Evolutionary conservation across 1,139 yeast genomes (phyloP), one percentile per base, ranked within the genome.

Genomic region (Lodderomyces elongisporus): DNA sequence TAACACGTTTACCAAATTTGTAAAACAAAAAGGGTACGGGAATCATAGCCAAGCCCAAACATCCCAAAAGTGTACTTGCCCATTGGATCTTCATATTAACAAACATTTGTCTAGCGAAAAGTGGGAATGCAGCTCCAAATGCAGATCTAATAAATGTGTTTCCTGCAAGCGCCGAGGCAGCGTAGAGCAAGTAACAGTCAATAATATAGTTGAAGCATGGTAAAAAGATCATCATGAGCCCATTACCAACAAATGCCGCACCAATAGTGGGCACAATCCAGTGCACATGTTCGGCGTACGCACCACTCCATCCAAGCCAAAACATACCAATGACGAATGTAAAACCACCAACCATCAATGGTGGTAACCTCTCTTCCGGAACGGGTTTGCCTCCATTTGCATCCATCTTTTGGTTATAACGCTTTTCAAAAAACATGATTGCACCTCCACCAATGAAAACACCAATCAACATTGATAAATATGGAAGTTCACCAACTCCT

Each of bases 91-190:
- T 81, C 76, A 88, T 71, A 43, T 70, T 72, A 14, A 65, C 56
- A 58, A 87, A 85, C 95, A 88, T 79, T 52, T 70, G 81, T 17
- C 68, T 62, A 3, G 80, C 74, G 48, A 62, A 62, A 39, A 71
- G 65, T 25, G 78, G 71, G 54, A 70, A 65, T 4, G 62, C 68
- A 31, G 73, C 77, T 27, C 76, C 77, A 50, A 71, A 70, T 13
- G 66, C 58, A 2, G 85, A 77, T 66, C 88, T 73, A 44, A 81
- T 54, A 49, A 88, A 78, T 0, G 95, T 79, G 54, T 85, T 85
- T 10, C 82, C 95, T 4, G 96, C 95, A 45, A 88, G 66, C 1
- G 96, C 96, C 16, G 94, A 82, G 9, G 95, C 95, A 3, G 96
- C 94, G 50, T 55, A 43, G 40, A 77, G 54, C 42, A 85, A 66